Evolutionary conservation across 2,329 filamentous ascomycete genomes (phyloP).

Genomic region (Harringtonia lauricola): DNA sequence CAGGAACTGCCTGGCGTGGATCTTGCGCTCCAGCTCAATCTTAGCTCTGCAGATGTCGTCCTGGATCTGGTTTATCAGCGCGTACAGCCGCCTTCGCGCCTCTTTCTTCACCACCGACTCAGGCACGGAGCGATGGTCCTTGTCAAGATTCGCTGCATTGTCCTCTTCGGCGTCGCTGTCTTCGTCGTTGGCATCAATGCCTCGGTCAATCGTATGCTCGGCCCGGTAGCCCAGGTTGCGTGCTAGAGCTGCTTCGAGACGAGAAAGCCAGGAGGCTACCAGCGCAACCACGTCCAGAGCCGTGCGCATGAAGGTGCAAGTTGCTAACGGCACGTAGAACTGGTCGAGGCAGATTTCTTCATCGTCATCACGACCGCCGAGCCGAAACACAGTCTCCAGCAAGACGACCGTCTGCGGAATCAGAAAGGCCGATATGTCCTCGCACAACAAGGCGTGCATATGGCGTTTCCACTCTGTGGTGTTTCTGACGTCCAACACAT

Average conservation of each 20-base stretch:
- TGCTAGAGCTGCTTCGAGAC: slow-evolving; percentile 7
- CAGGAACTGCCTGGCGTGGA: neutral
- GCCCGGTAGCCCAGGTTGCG: slow-evolving; percentile 17
- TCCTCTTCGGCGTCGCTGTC: neutral
- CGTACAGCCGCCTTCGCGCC: slow-evolving; percentile 3
- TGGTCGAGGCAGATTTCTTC: neutral
- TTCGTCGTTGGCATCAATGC: neutral
- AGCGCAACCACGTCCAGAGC: neutral
- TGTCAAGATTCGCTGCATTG: no score
- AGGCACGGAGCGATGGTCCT: no score
- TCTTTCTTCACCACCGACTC: neutral
- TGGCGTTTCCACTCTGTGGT: neutral
- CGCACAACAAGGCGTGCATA: slow-evolving; percentile 4
- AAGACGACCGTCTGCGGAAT: slow-evolving; percentile 5
- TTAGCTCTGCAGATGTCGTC: slow-evolving; percentile 6
- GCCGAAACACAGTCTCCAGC: slow-evolving; percentile 2
- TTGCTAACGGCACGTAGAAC: slow-evolving; percentile 2
- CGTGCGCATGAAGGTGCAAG: neutral
- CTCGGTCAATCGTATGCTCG: neutral
- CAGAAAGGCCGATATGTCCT: slow-evolving; percentile 6
- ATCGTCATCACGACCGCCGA: slow-evolving; percentile 8
- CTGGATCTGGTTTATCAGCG: slow-evolving; percentile 5
- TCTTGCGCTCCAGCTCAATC: slow-evolving; percentile 2
- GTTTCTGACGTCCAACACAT: neutral
- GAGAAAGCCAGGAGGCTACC: slow-evolving; percentile 4